These are phyloP conservation scores for Cladosporium oxysporum DNA, from an alignment of 2,329 filamentous ascomycete species.

Conservation along the genomic window DNA sequence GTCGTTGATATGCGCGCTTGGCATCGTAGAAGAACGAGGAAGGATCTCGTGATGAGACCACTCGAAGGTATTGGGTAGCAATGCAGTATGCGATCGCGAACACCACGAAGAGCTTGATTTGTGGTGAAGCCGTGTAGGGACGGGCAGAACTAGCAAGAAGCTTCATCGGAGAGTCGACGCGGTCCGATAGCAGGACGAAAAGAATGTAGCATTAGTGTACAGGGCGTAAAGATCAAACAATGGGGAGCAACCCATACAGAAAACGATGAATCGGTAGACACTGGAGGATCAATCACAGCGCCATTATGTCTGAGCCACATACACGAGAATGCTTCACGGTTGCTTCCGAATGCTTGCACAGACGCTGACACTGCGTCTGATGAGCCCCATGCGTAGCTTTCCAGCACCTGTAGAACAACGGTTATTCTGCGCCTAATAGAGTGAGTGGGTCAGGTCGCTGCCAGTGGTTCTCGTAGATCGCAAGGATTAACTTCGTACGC, in stretches of 20 bases:
- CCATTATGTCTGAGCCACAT: not conserved
- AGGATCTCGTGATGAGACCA: not conserved
- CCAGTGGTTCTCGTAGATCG: not conserved
- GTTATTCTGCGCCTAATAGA: not conserved
- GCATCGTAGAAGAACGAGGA: conserved; percentile 1
- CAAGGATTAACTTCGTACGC: not conserved
- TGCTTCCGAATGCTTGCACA: not conserved
- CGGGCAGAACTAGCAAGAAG: not conserved
- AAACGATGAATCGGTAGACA: not conserved
- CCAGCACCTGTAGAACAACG: not conserved
- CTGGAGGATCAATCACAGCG: not conserved
- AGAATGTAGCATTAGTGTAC: not conserved
- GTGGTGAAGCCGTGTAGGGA: not conserved
- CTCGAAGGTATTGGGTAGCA: conserved; percentile 3
- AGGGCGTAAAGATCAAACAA: not conserved
- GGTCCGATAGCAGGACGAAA: not conserved
- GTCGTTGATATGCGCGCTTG: conserved; percentile 2
- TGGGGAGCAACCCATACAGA: not conserved
- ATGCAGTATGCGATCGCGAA: conserved; percentile 2
- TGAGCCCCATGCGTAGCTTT: not conserved
- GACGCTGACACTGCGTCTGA: not conserved
- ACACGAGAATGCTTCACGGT: not conserved
- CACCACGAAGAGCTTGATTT: not conserved
- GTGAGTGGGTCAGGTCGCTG: not conserved
- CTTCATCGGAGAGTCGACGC: not conserved